Conservation (phyloP, 2,329 filamentous ascomycete species). For the Alternaria burnsii region DNA sequence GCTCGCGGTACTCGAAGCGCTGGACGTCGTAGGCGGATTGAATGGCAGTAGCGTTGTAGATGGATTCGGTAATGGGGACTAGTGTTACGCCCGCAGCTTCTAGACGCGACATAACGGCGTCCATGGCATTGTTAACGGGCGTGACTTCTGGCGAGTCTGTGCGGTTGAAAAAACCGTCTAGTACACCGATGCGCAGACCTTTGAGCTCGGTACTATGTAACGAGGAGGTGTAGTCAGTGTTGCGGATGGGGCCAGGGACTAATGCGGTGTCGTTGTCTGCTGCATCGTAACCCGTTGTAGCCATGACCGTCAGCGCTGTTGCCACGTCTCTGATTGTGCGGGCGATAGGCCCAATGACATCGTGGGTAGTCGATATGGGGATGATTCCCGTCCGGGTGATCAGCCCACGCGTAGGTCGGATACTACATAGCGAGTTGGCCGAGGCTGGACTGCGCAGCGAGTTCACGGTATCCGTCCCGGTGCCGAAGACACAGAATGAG, state of each 20-base stretch:
- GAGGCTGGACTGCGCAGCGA: slow-evolving; percentile 67
- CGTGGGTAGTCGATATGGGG: slow-evolving; percentile 66
- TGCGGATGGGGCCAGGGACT: slow-evolving; percentile 53
- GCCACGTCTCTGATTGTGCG: slow-evolving; percentile 62
- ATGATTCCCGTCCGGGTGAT: slow-evolving; percentile 62
- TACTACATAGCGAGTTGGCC: slow-evolving; percentile 67
- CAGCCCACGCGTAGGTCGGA: slow-evolving; percentile 65
- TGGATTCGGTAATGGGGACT: slow-evolving; percentile 58
- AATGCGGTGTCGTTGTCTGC: slow-evolving; percentile 63
- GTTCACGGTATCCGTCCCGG: slow-evolving; percentile 70
- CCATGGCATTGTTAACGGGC: slow-evolving; percentile 65
- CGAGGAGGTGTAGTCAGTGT: slow-evolving; percentile 58
- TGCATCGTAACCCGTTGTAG: slow-evolving; percentile 59
- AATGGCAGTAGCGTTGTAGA: slow-evolving; percentile 64
- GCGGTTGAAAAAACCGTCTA: slow-evolving; percentile 67
- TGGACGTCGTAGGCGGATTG: slow-evolving; percentile 65
- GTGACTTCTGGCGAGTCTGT: slow-evolving; percentile 62
- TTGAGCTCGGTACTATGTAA: slow-evolving; percentile 49
- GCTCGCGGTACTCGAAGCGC: slow-evolving; percentile 66
- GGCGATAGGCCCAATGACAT: slow-evolving; percentile 64
- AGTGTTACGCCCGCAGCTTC: slow-evolving; percentile 59
- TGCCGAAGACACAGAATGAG: slow-evolving; percentile 66
- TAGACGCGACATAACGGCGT: slow-evolving; percentile 57
- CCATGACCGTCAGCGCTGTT: slow-evolving; percentile 62
- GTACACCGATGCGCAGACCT: slow-evolving; percentile 58